These are phyloP conservation scores for Boletus vermiculosoides DNA, from an alignment of 768 basidiomycete species.

Conservation along the genomic window DNA sequence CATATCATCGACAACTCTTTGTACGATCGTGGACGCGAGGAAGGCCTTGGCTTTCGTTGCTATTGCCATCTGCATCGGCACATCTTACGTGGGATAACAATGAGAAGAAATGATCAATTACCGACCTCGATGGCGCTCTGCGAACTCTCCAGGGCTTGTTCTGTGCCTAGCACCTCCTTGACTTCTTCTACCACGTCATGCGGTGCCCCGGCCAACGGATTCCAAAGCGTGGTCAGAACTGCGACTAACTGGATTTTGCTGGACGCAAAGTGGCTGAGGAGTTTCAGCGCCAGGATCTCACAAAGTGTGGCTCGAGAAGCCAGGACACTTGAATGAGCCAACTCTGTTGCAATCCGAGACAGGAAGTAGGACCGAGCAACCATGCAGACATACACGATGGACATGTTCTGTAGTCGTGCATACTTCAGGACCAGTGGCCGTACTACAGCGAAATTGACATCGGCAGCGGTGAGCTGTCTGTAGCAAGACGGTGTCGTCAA, in stretches of 20 bases:
- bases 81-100: not conserved
- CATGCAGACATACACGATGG: slow-evolving; percentile 73
- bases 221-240: slow-evolving; percentile 81
- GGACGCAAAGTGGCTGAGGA: slow-evolving; percentile 70
- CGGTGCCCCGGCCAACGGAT: slow-evolving; percentile 77
- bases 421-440: slow-evolving; percentile 78
- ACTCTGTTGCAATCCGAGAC: slow-evolving; percentile 60
- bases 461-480: slow-evolving; percentile 80
- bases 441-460: slow-evolving; percentile 78
- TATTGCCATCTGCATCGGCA: slow-evolving; percentile 71
- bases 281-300: slow-evolving; percentile 87
- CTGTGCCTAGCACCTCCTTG: slow-evolving; percentile 51
- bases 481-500: slow-evolving; percentile 4
- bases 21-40: slow-evolving; percentile 77
- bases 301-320: slow-evolving; percentile 72
- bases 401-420: slow-evolving; percentile 72
- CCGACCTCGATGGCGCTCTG: slow-evolving; percentile 86
- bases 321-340: slow-evolving; percentile 78
- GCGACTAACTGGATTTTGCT: slow-evolving; percentile 73
- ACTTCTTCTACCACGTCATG: slow-evolving; percentile 66
- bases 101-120: slow-evolving; percentile 10
- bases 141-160: slow-evolving; percentile 57
- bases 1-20: slow-evolving; percentile 85
- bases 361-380: slow-evolving; percentile 80
- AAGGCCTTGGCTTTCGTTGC: slow-evolving; percentile 83